phyloP scores from a whole-genome alignment of 2,329 filamentous ascomycete species.

The Chrysoporthe cubensis region DNA sequence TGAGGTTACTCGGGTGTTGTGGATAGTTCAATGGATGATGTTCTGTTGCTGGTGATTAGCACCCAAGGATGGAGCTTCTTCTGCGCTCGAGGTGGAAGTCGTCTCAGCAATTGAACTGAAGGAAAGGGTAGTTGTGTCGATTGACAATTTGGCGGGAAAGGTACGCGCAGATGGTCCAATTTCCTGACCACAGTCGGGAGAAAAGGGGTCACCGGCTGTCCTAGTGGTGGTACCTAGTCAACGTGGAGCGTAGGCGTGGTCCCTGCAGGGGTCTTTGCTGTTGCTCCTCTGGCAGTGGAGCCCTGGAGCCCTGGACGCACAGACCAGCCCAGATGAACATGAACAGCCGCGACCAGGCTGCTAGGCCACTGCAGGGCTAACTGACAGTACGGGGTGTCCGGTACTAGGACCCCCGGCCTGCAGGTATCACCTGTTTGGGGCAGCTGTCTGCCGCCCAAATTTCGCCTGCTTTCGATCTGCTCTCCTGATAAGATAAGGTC shows the following conservation, averaged over 20 bases:
- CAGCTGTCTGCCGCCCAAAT: not conserved
- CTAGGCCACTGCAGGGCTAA: not conserved
- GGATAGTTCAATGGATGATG: conserved; percentile 11
- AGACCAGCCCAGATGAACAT: not conserved
- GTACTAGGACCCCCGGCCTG: not conserved
- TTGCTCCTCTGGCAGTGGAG: not conserved
- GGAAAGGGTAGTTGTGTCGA: conserved; percentile 9
- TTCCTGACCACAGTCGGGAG: conserved; percentile 15
- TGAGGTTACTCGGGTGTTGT: not conserved
- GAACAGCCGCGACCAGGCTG: not conserved
- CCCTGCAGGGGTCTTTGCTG: conserved; percentile 12
- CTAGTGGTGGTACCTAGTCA: conserved; percentile 9
- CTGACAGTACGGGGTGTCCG: not conserved
- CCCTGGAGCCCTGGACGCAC: not conserved
- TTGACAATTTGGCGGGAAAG: conserved; percentile 12
- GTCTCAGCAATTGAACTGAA: not conserved
- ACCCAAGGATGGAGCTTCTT: conserved; percentile 6
- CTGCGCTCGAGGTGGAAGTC: not conserved
- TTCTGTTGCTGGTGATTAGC: conserved; percentile 20
- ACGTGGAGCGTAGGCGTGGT: conserved; percentile 11
- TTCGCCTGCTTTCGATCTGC: conserved; percentile 2
- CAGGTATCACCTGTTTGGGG: conserved; percentile 1
- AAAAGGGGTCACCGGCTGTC: conserved; percentile 21
- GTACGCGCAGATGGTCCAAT: conserved; percentile 21
- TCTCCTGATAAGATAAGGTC: conserved; percentile 18